Conservation (phyloP, 2,329 filamentous ascomycete species). For the Fusarium multiceps region DNA sequence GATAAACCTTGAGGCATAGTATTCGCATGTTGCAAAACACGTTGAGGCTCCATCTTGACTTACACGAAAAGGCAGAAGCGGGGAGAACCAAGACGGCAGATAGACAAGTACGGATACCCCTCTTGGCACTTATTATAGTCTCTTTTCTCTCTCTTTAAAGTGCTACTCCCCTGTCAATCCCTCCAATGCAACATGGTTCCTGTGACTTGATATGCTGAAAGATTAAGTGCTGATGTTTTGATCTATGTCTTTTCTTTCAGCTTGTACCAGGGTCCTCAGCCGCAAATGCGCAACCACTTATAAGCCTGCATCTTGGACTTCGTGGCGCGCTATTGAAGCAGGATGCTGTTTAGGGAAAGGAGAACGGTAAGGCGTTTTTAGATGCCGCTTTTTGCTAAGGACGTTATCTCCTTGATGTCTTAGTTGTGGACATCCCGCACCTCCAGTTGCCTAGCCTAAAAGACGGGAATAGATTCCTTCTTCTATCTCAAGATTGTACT, state of each 20-base stretch:
- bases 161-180: constrained; percentile 14
- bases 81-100: constrained; percentile 26
- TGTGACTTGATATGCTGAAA: constrained; percentile 7
- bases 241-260: constrained; percentile 11
- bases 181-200: constrained; percentile 2
- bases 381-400: neutral
- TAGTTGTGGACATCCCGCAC: too few species aligned
- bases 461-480: too few species aligned
- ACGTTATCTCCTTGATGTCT: neutral
- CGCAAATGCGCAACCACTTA: constrained; percentile 33
- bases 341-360: constrained; percentile 8
- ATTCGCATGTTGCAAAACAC: constrained; percentile 1
- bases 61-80: constrained; percentile 5
- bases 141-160: neutral
- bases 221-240: neutral
- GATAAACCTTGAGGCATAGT: constrained; percentile 15
- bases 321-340: constrained; percentile 35
- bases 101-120: neutral
- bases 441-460: neutral
- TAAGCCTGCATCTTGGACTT: neutral
- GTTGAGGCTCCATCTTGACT: constrained; percentile 33
- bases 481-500: too few species aligned
- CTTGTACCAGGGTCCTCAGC: constrained; percentile 26
- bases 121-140: constrained; percentile 19
- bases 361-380: constrained; percentile 5